Evolutionary conservation across 176 grass and related monocot genomes (phyloP), one percentile per base, ranked within the genome.

Genomic region (Lolium rigidum): DNA sequence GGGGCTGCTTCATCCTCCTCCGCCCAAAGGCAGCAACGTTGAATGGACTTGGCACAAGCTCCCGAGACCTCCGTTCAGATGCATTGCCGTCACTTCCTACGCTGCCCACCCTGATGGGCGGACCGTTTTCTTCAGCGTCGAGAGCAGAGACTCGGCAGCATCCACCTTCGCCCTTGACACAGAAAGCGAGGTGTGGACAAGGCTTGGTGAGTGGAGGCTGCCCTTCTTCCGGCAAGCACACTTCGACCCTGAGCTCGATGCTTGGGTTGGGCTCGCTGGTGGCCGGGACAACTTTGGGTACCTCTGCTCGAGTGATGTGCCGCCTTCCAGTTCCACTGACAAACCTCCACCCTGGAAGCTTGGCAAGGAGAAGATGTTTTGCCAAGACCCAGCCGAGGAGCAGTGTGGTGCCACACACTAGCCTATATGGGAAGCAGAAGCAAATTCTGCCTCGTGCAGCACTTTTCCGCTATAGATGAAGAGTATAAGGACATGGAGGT

Each of bases 381-480:
- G 22, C 1, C 7, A 21, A 7, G 84, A 79, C 62, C 24, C 38
- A 1, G 17, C 7, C 2, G 64, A 71, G 76, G 47, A 60, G 38
- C 22, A 60, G 4, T 16, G 15, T 0, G 65, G 84, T 13, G 25
- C 52, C 38, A 71, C n/a, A n/a, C 65, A 16, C 64, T 86, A 3
- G 65, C 59, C 38, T 60, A 80, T 20, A 38, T 76, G 71, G 63
- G 52, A 2, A 11, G 12, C 7, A 86, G 64, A 4, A 79, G 76
- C 35, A 69, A 3, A 18, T 60, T 47, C 39, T 86, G 64, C 11
- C 64, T 86, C 4, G 76, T 86, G 84, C 24, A 79, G 52, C 70
- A 51, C 65, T 10, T 86, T 6, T 60, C 51, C 25, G 14, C 35
- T 0, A 0, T 44, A 1, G 37, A 71, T 2, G 52, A 85, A 18